phyloP scores from a whole-genome alignment of 768 basidiomycete genomes.

The Melanogaster broomeanus region DNA sequence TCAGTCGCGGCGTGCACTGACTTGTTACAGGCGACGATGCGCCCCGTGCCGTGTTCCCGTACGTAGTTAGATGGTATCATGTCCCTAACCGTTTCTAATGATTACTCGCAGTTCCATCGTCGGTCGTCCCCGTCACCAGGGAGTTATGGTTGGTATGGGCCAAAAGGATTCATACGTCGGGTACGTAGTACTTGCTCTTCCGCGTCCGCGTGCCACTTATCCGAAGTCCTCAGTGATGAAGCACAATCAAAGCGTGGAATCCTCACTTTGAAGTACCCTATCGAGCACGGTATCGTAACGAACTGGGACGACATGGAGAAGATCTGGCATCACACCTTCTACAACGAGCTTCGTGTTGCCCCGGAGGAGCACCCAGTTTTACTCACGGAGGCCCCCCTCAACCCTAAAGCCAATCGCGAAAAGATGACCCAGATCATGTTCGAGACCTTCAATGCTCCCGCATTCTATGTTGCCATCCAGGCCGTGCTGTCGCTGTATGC shows the following conservation, averaged over 20 bases:
- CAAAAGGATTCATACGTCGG: conserved; percentile 97
- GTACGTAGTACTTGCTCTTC: conserved; percentile 38
- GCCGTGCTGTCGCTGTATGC: conserved; percentile 82
- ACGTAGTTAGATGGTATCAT: conserved; percentile 37
- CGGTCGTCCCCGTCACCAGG: conserved; percentile 91
- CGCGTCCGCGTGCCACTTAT: conserved; percentile 17
- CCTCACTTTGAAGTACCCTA: conserved; percentile 89
- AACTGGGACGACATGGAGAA: conserved; percentile 99
- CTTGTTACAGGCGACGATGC: conserved; percentile 73
- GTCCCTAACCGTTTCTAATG: conserved; percentile 11
- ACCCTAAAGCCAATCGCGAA: conserved; percentile 73
- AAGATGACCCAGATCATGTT: conserved; percentile 84
- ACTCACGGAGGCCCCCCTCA: conserved; percentile 71
- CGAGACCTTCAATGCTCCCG: conserved; percentile 74
- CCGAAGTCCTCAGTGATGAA: conserved; percentile 62
- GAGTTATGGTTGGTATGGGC: conserved; percentile 97
- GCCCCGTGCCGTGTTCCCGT: conserved; percentile 95
- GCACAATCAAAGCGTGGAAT: conserved; percentile 96
- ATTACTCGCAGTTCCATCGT: conserved; percentile 71
- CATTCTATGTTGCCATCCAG: no score
- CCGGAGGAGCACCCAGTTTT: conserved; percentile 77
- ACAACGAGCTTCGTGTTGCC: conserved; percentile 77
- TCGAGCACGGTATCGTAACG: conserved; percentile 92
- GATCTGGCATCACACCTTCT: conserved; percentile 98
- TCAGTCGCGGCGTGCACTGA: background rate